Conservation (phyloP, 352 stramenopile species). For the Phytophthora citrophthora region DNA sequence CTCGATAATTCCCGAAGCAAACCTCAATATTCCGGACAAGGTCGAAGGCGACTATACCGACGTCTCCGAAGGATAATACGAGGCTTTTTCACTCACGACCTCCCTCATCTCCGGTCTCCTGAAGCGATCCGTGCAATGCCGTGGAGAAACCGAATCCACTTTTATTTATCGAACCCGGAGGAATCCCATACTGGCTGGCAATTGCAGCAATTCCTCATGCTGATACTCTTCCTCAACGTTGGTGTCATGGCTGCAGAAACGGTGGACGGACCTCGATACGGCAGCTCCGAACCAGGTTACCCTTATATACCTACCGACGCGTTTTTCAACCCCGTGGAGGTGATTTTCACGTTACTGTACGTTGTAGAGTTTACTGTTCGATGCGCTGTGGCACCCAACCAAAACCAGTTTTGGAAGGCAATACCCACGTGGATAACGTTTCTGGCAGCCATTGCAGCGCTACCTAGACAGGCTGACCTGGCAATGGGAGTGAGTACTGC, state of each 20-base stretch:
- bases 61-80: neutral
- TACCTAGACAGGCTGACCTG: constrained; percentile 24
- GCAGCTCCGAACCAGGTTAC: constrained; percentile 48
- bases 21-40: neutral
- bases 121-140: constrained; percentile 41
- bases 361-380: constrained; percentile 51
- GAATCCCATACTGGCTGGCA: constrained; percentile 48
- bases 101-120: constrained; percentile 22
- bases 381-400: constrained; percentile 25
- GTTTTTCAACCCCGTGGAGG: constrained; percentile 36
- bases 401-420: constrained; percentile 40
- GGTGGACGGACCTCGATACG: constrained; percentile 60
- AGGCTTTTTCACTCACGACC: constrained; percentile 11
- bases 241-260: constrained; percentile 49
- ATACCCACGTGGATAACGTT: constrained; percentile 39
- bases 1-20: neutral
- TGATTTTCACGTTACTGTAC: constrained; percentile 51
- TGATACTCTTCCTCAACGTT: constrained; percentile 49
- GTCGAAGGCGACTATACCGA: too few relatives aligned
- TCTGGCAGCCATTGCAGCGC: constrained; percentile 39
- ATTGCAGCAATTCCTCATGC: constrained; percentile 42
- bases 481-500: neutral
- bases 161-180: constrained; percentile 50
- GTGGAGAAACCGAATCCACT: constrained; percentile 32
- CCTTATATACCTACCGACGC: constrained; percentile 41